Percentiles rank a stretch among this genome's conserved stretches.
phyloP scores from a whole-genome alignment of 2,329 filamentous ascomycete genomes.

The Ilyonectria sp. region DNA sequence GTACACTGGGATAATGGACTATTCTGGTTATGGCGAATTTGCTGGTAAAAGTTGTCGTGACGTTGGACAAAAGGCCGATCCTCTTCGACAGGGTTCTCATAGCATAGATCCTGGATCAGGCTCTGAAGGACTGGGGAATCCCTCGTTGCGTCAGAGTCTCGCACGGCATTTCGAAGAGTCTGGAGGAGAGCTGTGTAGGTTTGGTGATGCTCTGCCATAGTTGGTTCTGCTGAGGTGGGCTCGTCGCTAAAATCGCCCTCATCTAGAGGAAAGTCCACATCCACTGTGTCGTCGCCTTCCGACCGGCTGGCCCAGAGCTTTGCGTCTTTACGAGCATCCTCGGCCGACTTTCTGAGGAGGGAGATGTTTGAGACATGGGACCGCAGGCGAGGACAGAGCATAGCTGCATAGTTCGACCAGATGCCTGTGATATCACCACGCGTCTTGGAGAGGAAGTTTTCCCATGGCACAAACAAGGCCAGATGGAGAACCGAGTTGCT shows the following conservation, averaged over 20 bases:
- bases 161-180: constrained; percentile 27
- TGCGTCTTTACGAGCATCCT: constrained; percentile 10
- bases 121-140: constrained; percentile 27
- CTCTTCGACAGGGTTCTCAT: constrained; percentile 22
- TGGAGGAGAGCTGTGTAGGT: constrained; percentile 28
- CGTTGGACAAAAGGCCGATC: constrained; percentile 23
- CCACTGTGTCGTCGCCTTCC: not conserved
- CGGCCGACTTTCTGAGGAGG: constrained; percentile 26
- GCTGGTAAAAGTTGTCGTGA: constrained; percentile 25
- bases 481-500: constrained; percentile 31
- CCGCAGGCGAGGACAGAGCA: constrained; percentile 17
- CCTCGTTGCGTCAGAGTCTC: constrained; percentile 27
- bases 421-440: constrained; percentile 15
- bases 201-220: constrained; percentile 26
- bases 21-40: constrained; percentile 23
- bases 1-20: no score
- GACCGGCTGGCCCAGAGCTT: no score
- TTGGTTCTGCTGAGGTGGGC: not conserved
- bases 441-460: constrained; percentile 24
- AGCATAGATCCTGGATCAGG: constrained; percentile 20
- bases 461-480: constrained; percentile 28
- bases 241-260: constrained; percentile 17
- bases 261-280: not conserved
- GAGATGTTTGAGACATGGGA: constrained; percentile 27
- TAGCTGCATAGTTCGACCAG: constrained; percentile 16